phyloP scores from a whole-genome alignment of 495 filamentous ascomycete species.

The Penicillium nucicola region DNA sequence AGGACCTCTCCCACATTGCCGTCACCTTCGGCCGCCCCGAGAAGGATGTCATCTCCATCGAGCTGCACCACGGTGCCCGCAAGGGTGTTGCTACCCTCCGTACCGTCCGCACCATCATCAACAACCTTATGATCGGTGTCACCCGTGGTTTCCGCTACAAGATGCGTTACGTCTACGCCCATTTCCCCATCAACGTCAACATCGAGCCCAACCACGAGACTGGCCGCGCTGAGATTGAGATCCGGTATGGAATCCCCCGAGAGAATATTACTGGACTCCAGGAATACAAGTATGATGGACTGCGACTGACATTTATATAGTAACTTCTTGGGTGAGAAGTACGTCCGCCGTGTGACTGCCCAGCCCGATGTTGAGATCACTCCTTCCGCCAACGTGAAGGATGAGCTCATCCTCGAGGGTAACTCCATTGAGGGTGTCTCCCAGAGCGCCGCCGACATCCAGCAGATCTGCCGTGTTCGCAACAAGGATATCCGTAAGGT shows the following conservation, averaged over 20 bases:
- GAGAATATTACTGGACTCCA: neutral
- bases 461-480: slow-evolving; percentile 97
- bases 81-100: slow-evolving; percentile 97
- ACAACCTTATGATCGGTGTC: slow-evolving; percentile 96
- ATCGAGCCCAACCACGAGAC: slow-evolving; percentile 94
- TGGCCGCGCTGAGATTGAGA: slow-evolving; percentile 86
- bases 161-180: slow-evolving; percentile 99
- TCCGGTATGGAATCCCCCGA: slow-evolving; percentile 65
- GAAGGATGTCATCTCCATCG: slow-evolving; percentile 83
- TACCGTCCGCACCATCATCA: slow-evolving; percentile 94
- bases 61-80: slow-evolving; percentile 94
- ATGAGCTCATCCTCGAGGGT: slow-evolving; percentile 87
- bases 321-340: slow-evolving; percentile 99
- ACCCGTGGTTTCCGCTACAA: slow-evolving; percentile 99
- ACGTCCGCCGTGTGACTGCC: slow-evolving; percentile 87
- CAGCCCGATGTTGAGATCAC: slow-evolving; percentile 85
- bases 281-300: neutral
- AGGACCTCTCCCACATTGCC: slow-evolving; percentile 93
- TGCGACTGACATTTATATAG: slow-evolving; percentile 40
- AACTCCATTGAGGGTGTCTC: slow-evolving; percentile 97
- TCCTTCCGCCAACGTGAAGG: slow-evolving; percentile 88
- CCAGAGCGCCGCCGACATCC: slow-evolving; percentile 96
- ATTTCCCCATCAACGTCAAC: slow-evolving; percentile 99
- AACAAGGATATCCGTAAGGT: slow-evolving; percentile 99
- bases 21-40: slow-evolving; percentile 88